phyloP scores from a whole-genome alignment of 257 asterid species.

The Capsicum baccatum region DNA sequence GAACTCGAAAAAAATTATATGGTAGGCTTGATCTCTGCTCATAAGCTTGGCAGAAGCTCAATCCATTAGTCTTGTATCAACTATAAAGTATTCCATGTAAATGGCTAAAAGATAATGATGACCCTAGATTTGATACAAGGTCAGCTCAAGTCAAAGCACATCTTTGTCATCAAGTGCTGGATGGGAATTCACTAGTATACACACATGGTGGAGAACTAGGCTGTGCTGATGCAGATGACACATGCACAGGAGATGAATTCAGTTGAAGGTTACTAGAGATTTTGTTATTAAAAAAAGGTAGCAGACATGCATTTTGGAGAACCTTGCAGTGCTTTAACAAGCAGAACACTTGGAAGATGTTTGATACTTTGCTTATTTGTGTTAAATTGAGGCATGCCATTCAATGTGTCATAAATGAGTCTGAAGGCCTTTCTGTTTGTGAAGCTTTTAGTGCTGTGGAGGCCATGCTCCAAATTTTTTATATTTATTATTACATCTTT shows the following conservation, averaged over 20 bases:
- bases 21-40: slow-evolving; percentile 14
- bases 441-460: slow-evolving; percentile 9
- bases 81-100: not conserved
- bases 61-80: not conserved
- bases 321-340: not conserved
- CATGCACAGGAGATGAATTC: not conserved
- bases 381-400: not conserved
- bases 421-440: slow-evolving; percentile 17
- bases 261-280: slow-evolving; percentile 14
- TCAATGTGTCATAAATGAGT: slow-evolving; percentile 9
- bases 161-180: not conserved
- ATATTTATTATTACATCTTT: not conserved
- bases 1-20: not conserved
- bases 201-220: not conserved
- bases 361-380: slow-evolving; percentile 18
- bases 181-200: not conserved
- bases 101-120: not conserved
- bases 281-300: not conserved
- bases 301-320: not conserved
- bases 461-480: not conserved
- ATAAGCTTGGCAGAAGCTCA: not conserved
- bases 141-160: slow-evolving; percentile 14
- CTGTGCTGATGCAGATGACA: slow-evolving; percentile 15
- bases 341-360: not conserved
- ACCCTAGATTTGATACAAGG: slow-evolving; percentile 20